Evolutionary conservation across 345 rosid genomes (phyloP).

Genomic region (Cochlearia excelsa): DNA sequence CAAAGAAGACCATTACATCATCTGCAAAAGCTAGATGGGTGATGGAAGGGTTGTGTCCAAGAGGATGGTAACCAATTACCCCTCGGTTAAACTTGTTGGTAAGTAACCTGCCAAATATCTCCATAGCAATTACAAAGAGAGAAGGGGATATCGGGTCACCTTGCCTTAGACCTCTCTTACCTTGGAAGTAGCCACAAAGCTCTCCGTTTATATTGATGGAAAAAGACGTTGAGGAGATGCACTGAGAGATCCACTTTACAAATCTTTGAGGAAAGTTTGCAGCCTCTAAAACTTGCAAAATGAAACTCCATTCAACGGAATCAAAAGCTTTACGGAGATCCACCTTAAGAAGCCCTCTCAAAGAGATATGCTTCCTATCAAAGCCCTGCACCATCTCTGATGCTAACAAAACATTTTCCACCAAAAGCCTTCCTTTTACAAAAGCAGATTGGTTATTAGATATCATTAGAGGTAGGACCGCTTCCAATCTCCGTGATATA

Average conservation of each 20-base stretch:
- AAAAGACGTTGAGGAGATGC: not conserved
- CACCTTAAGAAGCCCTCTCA: not conserved
- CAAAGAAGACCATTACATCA: not conserved
- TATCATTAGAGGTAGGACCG: not conserved
- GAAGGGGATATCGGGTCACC: not conserved
- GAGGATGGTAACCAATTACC: not conserved
- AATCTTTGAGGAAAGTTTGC: not conserved
- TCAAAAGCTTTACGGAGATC: not conserved
- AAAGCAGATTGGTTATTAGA: not conserved
- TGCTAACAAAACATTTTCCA: not conserved
- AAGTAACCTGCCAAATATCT: not conserved
- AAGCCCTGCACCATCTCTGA: not conserved
- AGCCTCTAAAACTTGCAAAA: not conserved
- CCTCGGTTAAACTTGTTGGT: too few species aligned
- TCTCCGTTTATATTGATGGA: not conserved
- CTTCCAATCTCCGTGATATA: not conserved
- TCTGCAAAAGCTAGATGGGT: not conserved
- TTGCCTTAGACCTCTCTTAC: not conserved
- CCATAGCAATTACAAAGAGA: not conserved
- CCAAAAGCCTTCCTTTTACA: not conserved
- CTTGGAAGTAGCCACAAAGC: not conserved
- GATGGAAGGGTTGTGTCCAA: not conserved
- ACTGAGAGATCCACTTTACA: not conserved
- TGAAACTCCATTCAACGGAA: not conserved
- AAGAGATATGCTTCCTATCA: not conserved